Evolutionary conservation across 306 rosid genomes (phyloP), one percentile per base, ranked within the genome.

Genomic region (Comarum palustre): DNA sequence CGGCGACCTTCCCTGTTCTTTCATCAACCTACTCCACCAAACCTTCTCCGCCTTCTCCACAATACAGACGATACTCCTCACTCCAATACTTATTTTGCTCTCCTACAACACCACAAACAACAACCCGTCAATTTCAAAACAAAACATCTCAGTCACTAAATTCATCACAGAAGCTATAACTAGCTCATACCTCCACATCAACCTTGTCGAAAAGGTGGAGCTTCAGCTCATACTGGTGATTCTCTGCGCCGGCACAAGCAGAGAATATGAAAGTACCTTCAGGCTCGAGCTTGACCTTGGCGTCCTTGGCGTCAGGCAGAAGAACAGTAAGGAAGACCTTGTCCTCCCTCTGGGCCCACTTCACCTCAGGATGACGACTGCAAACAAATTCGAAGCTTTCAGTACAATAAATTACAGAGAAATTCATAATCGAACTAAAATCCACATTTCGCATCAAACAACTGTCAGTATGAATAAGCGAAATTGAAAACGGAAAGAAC

Each of bases 301-400:
- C 86, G 73, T 90, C 77, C 77, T 90, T 92, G 1, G 99, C 85
- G 82, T 95, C 99, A 4, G 99, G 83, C 54, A 95, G 84, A 63
- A 66, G 92, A 55, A 95, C 97, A 0, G 97, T 95, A 73, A 95
- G 46, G 77, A 78, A 95, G 78, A 95, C 96, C 88, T 88, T 90
- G 85, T 92, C 97, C 25, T 25, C 84, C 81, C 99, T 90, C 86
- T 95, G 92, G 78, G 99, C 96, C 99, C 99, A 95, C 88, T 91
- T 95, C 68, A 95, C 87, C 83, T 95, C 97, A 3, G 99, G 99
- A 88, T 86, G 97, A 84, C 93, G 99, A 83, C 97, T 95, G 80
- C 86, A 72, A 10, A 32, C 29, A 39, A 6, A 31, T 2, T 74
- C 8, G 27, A n/a, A 61, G 12, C 27, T 2, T 50, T 50, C 57